Evolutionary conservation across 495 filamentous ascomycete genomes (phyloP).

Genomic region (Cetradonia linearis): DNA sequence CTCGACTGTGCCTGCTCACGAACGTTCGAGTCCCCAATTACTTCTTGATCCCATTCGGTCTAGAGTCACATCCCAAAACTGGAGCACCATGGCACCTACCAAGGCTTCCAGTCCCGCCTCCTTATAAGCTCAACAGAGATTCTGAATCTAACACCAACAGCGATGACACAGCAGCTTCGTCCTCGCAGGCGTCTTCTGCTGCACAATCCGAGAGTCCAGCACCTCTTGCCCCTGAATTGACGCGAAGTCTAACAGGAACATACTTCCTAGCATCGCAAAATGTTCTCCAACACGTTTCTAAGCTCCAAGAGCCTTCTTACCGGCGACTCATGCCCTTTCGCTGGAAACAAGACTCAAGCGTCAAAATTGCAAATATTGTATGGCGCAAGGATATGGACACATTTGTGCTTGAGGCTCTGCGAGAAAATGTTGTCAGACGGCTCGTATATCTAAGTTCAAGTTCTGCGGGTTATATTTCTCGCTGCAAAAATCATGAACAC

Average conservation of each 20-base stretch:
- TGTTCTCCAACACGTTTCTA: constrained; percentile 15
- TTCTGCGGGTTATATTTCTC: constrained; percentile 22
- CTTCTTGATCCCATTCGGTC: constrained; percentile 53
- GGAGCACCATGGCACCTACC: constrained; percentile 52
- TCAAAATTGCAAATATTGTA: constrained; percentile 30
- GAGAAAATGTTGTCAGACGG: constrained; percentile 36
- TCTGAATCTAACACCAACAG: not conserved
- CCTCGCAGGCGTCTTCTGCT: constrained; percentile 4
- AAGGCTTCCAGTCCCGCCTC: constrained; percentile 18
- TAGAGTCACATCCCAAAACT: constrained; percentile 48
- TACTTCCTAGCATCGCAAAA: constrained; percentile 14
- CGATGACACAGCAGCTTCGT: not conserved
- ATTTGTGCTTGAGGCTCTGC: constrained; percentile 45
- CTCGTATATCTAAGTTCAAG: constrained; percentile 27
- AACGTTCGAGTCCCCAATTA: constrained; percentile 44
- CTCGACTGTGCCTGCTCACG: constrained; percentile 54
- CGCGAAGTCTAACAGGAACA: constrained; percentile 17
- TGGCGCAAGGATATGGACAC: constrained; percentile 65
- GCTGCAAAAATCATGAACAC: constrained; percentile 33
- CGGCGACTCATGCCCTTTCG: constrained; percentile 29
- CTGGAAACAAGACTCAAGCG: constrained; percentile 32
- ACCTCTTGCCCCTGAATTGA: not conserved
- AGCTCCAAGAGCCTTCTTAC: constrained; percentile 23
- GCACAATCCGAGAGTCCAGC: not conserved
- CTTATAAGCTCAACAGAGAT: not conserved